Evolutionary conservation across 257 asterid species (phyloP).

Genomic region (Ocimum tenuiflorum): DNA sequence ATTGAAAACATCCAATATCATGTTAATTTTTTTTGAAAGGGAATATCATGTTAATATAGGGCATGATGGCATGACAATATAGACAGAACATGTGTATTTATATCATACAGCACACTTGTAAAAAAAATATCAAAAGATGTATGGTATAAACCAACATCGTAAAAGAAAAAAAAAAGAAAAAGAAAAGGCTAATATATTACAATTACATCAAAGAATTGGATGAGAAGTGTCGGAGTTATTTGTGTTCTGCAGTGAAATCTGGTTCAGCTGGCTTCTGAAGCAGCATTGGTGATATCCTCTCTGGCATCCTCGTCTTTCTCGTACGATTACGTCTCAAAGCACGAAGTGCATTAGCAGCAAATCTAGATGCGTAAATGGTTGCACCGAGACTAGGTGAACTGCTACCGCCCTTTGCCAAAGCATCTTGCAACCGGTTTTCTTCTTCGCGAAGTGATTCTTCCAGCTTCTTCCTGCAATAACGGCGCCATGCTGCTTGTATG

Average conservation of each 20-base stretch:
- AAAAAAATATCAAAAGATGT: background rate
- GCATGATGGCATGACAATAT: too few species aligned
- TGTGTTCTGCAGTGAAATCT: constrained; percentile 66
- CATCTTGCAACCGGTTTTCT: constrained; percentile 69
- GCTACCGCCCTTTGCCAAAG: constrained; percentile 53
- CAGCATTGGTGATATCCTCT: constrained; percentile 63
- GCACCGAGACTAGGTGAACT: constrained; percentile 82
- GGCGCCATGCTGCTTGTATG: constrained; percentile 90
- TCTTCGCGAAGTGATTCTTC: constrained; percentile 79
- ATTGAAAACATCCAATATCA: background rate
- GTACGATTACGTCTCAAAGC: constrained; percentile 52
- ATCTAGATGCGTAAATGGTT: constrained; percentile 79
- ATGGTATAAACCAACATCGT: background rate
- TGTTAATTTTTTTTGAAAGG: too few species aligned
- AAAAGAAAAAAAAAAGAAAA: background rate
- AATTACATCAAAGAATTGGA: constrained; percentile 19
- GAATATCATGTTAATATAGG: too few species aligned
- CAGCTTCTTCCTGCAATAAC: constrained; percentile 61
- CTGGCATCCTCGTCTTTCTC: constrained; percentile 55
- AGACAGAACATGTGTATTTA: background rate
- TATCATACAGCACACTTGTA: background rate
- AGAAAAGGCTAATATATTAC: constrained; percentile 20
- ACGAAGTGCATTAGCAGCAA: constrained; percentile 85
- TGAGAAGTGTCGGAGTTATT: constrained; percentile 15
- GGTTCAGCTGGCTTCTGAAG: constrained; percentile 97